Evolutionary conservation across 768 basidiomycete genomes (phyloP).

Genomic region (Suillus hirtellus): DNA sequence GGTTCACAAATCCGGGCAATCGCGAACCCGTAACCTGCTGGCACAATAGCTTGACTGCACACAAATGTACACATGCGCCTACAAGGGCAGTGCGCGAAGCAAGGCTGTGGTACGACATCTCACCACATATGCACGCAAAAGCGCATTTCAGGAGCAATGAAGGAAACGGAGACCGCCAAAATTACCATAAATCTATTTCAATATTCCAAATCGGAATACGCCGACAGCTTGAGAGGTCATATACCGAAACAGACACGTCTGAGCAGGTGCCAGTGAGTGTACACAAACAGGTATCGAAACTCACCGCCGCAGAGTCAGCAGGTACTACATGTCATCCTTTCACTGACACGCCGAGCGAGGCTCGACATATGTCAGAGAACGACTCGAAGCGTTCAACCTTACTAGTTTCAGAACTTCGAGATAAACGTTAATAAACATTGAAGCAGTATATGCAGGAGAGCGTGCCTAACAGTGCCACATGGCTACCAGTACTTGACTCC

Average conservation of each 20-base stretch:
- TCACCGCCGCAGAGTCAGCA: not conserved
- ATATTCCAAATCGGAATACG: not conserved
- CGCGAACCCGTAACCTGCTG: not conserved
- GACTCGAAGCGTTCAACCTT: not conserved
- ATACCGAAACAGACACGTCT: not conserved
- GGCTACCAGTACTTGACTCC: not conserved
- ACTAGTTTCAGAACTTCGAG: not conserved
- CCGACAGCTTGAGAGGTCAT: not conserved
- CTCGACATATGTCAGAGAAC: not conserved
- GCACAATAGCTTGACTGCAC: not conserved
- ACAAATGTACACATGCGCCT: constrained; percentile 1
- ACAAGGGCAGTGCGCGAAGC: not conserved
- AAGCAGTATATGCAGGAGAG: not conserved
- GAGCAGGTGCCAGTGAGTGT: not conserved
- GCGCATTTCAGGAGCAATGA: not conserved
- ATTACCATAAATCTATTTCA: not conserved
- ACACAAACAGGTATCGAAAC: not conserved
- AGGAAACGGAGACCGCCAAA: not conserved
- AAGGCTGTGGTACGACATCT: not conserved
- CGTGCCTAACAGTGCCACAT: not conserved
- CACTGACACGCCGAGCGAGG: not conserved
- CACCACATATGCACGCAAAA: not conserved
- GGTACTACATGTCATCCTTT: not conserved
- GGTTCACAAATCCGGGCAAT: not conserved
- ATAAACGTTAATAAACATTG: not conserved